Conservation (phyloP, 2,329 filamentous ascomycete species). For the Penicillium sp. region DNA sequence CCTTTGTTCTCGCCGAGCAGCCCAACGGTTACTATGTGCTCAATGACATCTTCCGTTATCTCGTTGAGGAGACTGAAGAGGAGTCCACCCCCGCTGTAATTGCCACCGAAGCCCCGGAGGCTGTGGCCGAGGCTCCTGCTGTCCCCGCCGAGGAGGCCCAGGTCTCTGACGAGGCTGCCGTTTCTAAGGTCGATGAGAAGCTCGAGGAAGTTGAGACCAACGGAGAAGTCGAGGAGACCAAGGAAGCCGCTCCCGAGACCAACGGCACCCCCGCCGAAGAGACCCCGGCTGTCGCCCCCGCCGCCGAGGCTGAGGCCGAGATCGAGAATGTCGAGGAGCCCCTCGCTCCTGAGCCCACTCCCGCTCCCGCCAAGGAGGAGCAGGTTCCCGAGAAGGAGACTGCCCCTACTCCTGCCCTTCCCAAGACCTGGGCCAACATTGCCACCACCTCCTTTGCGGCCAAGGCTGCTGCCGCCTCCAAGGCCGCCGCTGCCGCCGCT, state of each 20-base stretch:
- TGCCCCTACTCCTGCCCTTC: constrained; percentile 50
- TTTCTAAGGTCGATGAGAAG: constrained; percentile 69
- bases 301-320: constrained; percentile 43
- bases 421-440: constrained; percentile 67
- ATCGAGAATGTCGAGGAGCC: constrained; percentile 61
- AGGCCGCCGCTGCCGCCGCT: constrained; percentile 38
- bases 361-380: constrained; percentile 50
- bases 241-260: constrained; percentile 38
- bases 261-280: constrained; percentile 31
- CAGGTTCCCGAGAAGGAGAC: constrained; percentile 56
- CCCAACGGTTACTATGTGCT: constrained; percentile 97
- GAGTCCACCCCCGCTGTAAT: constrained; percentile 38
- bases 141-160: constrained; percentile 27
- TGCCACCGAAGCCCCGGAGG: constrained; percentile 48
- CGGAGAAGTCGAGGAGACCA: constrained; percentile 40
- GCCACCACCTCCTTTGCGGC: constrained; percentile 39
- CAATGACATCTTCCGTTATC: constrained; percentile 96
- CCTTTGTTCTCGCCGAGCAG: constrained; percentile 94
- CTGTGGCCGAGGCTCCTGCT: constrained; percentile 28
- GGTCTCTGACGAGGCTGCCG: constrained; percentile 47
- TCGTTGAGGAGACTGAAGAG: constrained; percentile 72
- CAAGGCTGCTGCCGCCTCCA: constrained; percentile 41
- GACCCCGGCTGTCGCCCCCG: constrained; percentile 24
- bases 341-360: constrained; percentile 62
- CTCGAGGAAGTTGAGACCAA: constrained; percentile 65